Conservation (phyloP, 208 protist species). For the Acanthamoeba castellanii region DNA sequence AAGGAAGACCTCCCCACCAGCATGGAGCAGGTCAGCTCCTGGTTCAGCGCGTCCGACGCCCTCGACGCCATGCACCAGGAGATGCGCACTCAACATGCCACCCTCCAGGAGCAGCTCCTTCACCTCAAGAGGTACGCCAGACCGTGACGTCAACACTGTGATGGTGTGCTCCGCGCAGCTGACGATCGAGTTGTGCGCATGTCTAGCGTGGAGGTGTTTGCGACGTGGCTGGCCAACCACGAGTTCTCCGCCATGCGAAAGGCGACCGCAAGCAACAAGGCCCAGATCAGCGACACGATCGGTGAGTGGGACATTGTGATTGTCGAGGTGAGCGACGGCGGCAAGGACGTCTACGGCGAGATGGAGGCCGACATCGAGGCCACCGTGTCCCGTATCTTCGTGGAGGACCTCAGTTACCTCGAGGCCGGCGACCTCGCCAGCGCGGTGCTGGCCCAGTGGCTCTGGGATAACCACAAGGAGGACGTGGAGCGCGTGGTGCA, state of each 20-base stretch:
- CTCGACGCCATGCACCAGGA: neutral
- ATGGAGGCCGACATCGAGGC: slow-evolving; percentile 42
- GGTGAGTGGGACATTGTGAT: slow-evolving; percentile 44
- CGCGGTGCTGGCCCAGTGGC: slow-evolving; percentile 33
- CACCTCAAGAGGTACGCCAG: slow-evolving; percentile 21
- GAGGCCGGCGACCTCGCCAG: neutral
- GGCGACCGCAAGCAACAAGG: neutral
- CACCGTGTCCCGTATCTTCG: neutral
- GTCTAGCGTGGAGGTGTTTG: neutral
- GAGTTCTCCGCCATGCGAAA: slow-evolving; percentile 15
- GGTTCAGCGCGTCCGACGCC: neutral
- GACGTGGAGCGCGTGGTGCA: neutral
- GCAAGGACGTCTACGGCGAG: slow-evolving; percentile 43
- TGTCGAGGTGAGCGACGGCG: slow-evolving; percentile 21
- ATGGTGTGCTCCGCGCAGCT: neutral
- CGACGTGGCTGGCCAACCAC: slow-evolving; percentile 44
- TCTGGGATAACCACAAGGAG: slow-evolving; percentile 17
- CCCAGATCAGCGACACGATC: neutral
- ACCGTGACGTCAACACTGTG: neutral
- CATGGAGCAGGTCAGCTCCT: slow-evolving; percentile 17
- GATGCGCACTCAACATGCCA: neutral
- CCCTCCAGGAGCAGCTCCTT: neutral
- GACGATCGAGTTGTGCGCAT: neutral
- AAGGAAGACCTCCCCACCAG: neutral
- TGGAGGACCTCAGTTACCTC: neutral